phyloP scores from a whole-genome alignment of 371 early-diverging fungal genomes.

The Mucor saturninus region DNA sequence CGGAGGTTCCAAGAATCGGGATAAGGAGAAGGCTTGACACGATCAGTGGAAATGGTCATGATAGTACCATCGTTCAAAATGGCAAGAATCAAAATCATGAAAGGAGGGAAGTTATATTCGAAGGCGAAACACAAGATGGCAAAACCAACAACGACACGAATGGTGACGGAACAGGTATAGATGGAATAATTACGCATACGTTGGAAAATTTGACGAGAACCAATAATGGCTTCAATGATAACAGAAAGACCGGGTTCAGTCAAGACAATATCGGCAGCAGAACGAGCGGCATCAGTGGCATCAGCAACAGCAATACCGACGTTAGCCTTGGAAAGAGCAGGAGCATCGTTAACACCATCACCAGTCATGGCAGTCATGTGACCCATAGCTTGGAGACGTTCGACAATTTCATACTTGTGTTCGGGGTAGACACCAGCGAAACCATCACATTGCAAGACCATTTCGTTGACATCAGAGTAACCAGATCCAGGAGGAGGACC shows the following conservation, averaged over 20 bases:
- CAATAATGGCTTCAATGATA: conserved; percentile 71
- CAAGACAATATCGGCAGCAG: conserved; percentile 81
- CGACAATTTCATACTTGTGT: conserved; percentile 94
- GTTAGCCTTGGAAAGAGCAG: conserved; percentile 88
- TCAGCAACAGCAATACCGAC: conserved; percentile 87
- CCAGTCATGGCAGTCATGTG: conserved; percentile 94
- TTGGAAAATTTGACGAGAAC: conserved; percentile 75
- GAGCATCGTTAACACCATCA: conserved; percentile 97
- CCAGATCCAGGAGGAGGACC: conserved; percentile 74
- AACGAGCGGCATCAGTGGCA: conserved; percentile 78
- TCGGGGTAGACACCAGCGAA: conserved; percentile 95
- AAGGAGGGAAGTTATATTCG: conserved; percentile 68
- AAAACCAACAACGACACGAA: conserved; percentile 69
- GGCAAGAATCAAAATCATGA: conserved; percentile 68
- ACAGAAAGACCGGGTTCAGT: conserved; percentile 80
- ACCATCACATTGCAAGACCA: conserved; percentile 80
- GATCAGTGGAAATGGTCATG: conserved; percentile 68
- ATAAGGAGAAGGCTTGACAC: conserved; percentile 61
- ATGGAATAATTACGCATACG: conserved; percentile 72
- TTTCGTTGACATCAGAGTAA: conserved; percentile 77
- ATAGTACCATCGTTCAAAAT: conserved; percentile 70
- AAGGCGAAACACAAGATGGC: conserved; percentile 62
- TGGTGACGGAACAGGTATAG: conserved; percentile 68
- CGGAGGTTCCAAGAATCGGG: conserved; percentile 65
- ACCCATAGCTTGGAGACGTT: conserved; percentile 83